Conservation (phyloP, 2,329 filamentous ascomycete genomes). For the Ceratocystis cubensis region DNA sequence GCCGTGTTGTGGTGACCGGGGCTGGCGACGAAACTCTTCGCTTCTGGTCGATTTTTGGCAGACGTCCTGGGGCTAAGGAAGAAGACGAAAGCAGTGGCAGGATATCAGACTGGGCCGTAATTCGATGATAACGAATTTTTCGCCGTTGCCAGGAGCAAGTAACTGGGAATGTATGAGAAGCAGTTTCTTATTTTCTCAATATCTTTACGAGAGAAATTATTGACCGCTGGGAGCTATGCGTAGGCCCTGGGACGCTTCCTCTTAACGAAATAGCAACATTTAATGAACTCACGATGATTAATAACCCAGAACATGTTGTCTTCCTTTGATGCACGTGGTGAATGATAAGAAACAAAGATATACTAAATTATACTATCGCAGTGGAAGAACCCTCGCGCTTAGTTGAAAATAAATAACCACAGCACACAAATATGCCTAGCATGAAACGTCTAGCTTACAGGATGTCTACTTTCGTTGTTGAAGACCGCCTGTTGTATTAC, state of each 20-base stretch:
- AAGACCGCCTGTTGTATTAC: neutral
- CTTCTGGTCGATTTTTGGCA: conserved; percentile 94
- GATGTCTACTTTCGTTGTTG: conserved; percentile 15
- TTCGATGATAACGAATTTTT: conserved; percentile 41
- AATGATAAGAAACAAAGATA: neutral
- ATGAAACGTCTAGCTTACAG: neutral
- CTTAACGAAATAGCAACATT: neutral
- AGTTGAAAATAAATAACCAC: neutral
- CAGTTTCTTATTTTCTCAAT: neutral
- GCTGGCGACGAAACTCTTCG: conserved; percentile 90
- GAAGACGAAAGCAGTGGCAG: conserved; percentile 50
- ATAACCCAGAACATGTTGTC: neutral
- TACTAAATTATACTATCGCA: no score
- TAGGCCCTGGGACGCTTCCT: neutral
- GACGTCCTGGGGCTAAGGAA: conserved; percentile 59
- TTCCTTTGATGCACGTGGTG: neutral
- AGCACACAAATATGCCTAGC: neutral
- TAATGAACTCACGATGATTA: conserved; percentile 9
- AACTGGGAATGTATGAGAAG: no score
- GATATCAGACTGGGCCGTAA: conserved; percentile 71
- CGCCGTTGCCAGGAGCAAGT: neutral
- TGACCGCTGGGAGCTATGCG: neutral
- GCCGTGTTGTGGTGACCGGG: conserved; percentile 84
- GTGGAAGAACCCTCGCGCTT: no score
- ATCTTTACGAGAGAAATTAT: neutral